phyloP scores from a whole-genome alignment of 495 filamentous ascomycete species.

The Aspergillus avenaceus region DNA sequence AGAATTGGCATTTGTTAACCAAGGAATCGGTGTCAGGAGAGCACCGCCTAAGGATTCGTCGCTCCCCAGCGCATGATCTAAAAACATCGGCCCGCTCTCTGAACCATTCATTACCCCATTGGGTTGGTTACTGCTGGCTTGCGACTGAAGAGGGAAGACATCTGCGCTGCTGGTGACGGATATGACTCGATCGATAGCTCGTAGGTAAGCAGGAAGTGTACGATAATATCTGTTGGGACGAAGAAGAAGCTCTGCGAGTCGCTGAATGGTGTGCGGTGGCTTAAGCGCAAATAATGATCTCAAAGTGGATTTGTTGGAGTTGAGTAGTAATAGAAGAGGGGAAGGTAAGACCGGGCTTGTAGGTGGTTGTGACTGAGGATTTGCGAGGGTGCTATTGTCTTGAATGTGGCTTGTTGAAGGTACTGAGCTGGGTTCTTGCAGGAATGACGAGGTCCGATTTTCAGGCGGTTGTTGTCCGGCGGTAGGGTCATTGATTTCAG shows the following conservation, averaged over 20 bases:
- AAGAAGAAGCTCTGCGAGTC: slow-evolving; percentile 86
- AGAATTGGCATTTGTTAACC: slow-evolving; percentile 54
- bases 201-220: slow-evolving; percentile 76
- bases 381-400: slow-evolving; percentile 46
- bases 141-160: slow-evolving; percentile 74
- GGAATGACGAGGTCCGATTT: slow-evolving; percentile 29
- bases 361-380: slow-evolving; percentile 41
- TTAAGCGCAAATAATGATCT: slow-evolving; percentile 61
- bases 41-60: slow-evolving; percentile 91
- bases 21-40: slow-evolving; percentile 88
- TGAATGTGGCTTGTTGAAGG: slow-evolving; percentile 45
- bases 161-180: slow-evolving; percentile 81
- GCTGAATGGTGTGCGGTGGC: slow-evolving; percentile 90
- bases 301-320: slow-evolving; percentile 65
- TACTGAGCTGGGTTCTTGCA: slow-evolving; percentile 28
- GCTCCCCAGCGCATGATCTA: slow-evolving; percentile 54
- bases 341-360: slow-evolving; percentile 54
- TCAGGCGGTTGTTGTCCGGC: slow-evolving; percentile 17
- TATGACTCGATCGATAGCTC: slow-evolving; percentile 86
- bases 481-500: slow-evolving; percentile 20
- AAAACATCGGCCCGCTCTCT: slow-evolving; percentile 27
- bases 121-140: slow-evolving; percentile 42
- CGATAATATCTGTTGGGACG: slow-evolving; percentile 73
- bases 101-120: slow-evolving; percentile 39
- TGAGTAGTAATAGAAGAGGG: slow-evolving; percentile 58